These are phyloP conservation scores for Wickerhamiella spandovensis DNA, from an alignment of 805 yeast species.

Conservation along the genomic window DNA sequence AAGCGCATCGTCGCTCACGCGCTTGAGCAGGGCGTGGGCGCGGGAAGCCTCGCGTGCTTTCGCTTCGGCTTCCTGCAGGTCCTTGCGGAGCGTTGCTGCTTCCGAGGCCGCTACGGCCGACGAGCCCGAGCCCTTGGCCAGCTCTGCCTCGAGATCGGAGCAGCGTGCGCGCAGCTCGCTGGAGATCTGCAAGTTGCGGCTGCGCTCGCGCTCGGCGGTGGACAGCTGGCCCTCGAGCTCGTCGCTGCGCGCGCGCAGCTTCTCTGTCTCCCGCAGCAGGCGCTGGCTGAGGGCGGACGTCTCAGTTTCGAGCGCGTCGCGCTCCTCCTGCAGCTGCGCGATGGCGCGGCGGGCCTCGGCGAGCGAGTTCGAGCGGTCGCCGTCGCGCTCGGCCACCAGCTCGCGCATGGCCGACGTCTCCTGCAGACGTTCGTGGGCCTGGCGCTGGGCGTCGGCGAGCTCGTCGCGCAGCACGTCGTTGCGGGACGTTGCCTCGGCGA, in stretches of 20 bases:
- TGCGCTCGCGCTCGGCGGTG: background rate
- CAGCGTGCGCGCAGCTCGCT: background rate
- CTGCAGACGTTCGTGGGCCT: conserved; percentile 66
- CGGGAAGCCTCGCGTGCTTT: background rate
- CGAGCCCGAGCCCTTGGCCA: background rate
- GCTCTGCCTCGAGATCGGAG: background rate
- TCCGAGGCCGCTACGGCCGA: background rate
- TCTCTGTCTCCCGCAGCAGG: conserved; percentile 55
- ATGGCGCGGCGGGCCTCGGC: conserved; percentile 45
- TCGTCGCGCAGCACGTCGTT: conserved; percentile 69
- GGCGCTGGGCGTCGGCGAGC: conserved; percentile 54
- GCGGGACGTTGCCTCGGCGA: conserved; percentile 48
- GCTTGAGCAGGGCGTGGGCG: conserved; percentile 21
- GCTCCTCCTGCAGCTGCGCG: conserved; percentile 43
- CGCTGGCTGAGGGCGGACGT: conserved; percentile 36
- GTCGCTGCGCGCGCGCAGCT: conserved; percentile 31
- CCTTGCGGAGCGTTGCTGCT: background rate
- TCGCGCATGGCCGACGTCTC: conserved; percentile 66
- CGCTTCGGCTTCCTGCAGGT: background rate
- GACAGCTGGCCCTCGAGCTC: conserved; percentile 14
- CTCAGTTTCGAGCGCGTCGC: conserved; percentile 43
- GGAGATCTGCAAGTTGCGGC: background rate
- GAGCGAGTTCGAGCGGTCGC: conserved; percentile 36
- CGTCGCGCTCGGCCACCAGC: conserved; percentile 55
- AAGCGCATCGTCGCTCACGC: conserved; percentile 25